A percentile compares a stretch with the other conserved stretches of the same genome.
Evolutionary conservation across 1,139 yeast species (phyloP).

Genomic region (Yamadazyma taylorii): DNA sequence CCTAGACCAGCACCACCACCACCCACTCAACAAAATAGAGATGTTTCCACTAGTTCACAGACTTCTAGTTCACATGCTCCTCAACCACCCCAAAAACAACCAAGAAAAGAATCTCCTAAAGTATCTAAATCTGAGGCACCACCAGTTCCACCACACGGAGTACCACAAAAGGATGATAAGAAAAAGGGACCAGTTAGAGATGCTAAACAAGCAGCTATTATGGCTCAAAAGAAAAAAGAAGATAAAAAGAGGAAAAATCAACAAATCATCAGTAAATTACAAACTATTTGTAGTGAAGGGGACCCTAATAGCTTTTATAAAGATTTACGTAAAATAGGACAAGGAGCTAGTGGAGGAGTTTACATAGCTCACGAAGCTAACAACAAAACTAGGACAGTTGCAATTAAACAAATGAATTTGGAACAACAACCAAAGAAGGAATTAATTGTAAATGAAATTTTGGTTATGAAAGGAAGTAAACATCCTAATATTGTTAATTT

Average conservation of each 20-base stretch:
- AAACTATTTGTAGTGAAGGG: slow-evolving; percentile 78
- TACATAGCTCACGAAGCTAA: slow-evolving; percentile 76
- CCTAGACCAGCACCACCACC: slow-evolving; percentile 26
- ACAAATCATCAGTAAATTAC: slow-evolving; percentile 68
- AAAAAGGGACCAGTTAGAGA: slow-evolving; percentile 45
- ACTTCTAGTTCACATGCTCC: slow-evolving; percentile 11
- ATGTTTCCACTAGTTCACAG: slow-evolving; percentile 13
- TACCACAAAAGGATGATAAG: slow-evolving; percentile 6
- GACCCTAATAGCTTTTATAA: slow-evolving; percentile 79
- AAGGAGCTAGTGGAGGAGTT: slow-evolving; percentile 98
- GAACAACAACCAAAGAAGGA: slow-evolving; percentile 96
- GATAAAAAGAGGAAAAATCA: slow-evolving; percentile 67
- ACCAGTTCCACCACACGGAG: slow-evolving; percentile 2
- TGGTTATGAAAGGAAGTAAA: slow-evolving; percentile 89
- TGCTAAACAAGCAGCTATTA: slow-evolving; percentile 56
- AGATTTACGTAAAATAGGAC: slow-evolving; percentile 83
- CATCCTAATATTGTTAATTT: slow-evolving; percentile 93
- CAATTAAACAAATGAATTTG: slow-evolving; percentile 93
- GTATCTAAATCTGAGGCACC: slow-evolving; percentile 1
- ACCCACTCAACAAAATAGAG: slow-evolving; percentile 13
- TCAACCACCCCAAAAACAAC: slow-evolving; percentile 7
- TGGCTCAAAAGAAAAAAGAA: slow-evolving; percentile 71
- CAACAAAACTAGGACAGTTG: slow-evolving; percentile 66
- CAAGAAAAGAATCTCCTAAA: slow-evolving; percentile 1
- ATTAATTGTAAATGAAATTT: slow-evolving; percentile 85